These are phyloP conservation scores for Lecanosticta acicola DNA, from an alignment of 2,329 filamentous ascomycete genomes.

Conservation along the genomic window DNA sequence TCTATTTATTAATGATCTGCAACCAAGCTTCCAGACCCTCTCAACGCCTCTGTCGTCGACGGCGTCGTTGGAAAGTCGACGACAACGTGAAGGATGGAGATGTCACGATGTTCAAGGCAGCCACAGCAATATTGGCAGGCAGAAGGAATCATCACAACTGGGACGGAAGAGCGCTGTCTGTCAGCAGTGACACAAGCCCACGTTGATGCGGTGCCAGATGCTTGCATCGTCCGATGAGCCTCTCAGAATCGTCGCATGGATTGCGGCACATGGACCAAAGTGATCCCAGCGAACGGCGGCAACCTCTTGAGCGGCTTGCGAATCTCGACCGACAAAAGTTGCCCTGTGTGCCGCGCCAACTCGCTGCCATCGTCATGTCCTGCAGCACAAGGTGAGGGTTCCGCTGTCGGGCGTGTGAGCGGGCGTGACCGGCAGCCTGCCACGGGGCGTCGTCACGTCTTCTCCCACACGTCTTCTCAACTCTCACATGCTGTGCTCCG, in stretches of 20 bases:
- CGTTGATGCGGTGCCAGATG: conserved; percentile 3
- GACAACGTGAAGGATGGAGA: not conserved
- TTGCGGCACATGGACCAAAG: conserved; percentile 1
- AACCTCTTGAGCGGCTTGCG: not conserved
- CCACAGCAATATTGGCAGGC: not conserved
- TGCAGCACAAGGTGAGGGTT: not conserved
- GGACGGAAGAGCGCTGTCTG: too few relatives aligned
- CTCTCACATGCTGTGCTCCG: too few relatives aligned
- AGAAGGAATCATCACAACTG: not conserved
- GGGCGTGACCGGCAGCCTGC: not conserved
- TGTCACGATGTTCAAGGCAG: conserved; percentile 4
- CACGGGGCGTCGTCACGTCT: not conserved
- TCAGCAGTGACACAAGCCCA: conserved; percentile 9
- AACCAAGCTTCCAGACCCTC: not conserved
- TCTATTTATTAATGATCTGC: not conserved
- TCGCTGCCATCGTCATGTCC: not conserved
- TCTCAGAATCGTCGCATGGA: not conserved
- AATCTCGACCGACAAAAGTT: not conserved
- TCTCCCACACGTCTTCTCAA: not conserved
- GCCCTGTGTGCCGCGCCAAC: not conserved
- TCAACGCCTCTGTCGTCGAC: conserved; percentile 1
- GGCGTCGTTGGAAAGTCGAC: not conserved
- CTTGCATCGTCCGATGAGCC: conserved; percentile 4
- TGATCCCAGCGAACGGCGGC: conserved; percentile 2
- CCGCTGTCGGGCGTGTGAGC: not conserved